Evolutionary conservation across 2,329 filamentous ascomycete species (phyloP).

Genomic region (Beauveria bassiana): DNA sequence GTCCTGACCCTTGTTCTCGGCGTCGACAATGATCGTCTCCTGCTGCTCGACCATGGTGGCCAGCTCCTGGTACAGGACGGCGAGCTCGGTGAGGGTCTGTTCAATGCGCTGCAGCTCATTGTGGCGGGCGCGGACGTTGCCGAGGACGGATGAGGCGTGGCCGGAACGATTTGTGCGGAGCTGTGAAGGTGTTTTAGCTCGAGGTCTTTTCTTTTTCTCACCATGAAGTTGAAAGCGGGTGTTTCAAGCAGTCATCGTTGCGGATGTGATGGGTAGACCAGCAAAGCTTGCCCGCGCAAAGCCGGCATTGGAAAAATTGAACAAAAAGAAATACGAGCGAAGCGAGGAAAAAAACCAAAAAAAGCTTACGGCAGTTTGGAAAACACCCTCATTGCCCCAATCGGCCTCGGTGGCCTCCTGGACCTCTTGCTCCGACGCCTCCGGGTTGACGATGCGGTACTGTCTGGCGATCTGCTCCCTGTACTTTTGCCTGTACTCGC

Average conservation of each 20-base stretch:
- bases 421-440: slow-evolving; percentile 68
- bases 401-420: slow-evolving; percentile 60
- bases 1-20: slow-evolving; percentile 58
- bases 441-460: slow-evolving; percentile 74
- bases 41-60: slow-evolving; percentile 68
- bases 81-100: slow-evolving; percentile 62
- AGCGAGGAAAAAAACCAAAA: background rate
- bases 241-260: background rate
- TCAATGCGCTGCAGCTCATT: slow-evolving; percentile 79
- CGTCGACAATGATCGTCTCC: slow-evolving; percentile 52
- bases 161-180: slow-evolving; percentile 67
- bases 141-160: slow-evolving; percentile 65
- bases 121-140: slow-evolving; percentile 73
- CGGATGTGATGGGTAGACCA: background rate
- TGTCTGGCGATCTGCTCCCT: slow-evolving; percentile 73
- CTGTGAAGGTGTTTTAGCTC: slow-evolving; percentile 31
- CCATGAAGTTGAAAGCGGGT: too few species aligned
- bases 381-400: slow-evolving; percentile 73
- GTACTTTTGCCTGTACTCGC: slow-evolving; percentile 61
- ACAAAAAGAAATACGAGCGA: background rate
- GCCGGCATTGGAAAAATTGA: background rate
- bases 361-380: slow-evolving; percentile 65
- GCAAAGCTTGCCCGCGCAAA: background rate
- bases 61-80: slow-evolving; percentile 64
- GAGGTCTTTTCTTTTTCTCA: background rate